A percentile compares a stretch with the other conserved stretches of the same genome.
These are phyloP conservation scores for Buxus sempervirens DNA, from an alignment of 164 flowering plant genomes.

Conservation along the genomic window DNA sequence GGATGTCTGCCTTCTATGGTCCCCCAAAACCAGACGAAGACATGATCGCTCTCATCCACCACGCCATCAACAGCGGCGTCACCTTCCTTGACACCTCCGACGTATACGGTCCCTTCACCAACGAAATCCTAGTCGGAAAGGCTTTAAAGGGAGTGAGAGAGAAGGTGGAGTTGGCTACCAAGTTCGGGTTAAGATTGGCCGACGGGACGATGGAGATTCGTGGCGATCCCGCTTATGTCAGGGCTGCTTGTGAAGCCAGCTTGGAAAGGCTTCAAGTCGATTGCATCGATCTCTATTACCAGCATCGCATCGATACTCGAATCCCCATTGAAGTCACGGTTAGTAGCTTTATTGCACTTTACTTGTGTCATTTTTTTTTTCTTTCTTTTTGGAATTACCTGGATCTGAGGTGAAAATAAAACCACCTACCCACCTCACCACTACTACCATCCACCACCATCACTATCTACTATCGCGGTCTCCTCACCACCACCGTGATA, in stretches of 20 bases:
- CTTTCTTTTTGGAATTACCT: too few species aligned
- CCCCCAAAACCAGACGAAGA: constrained; percentile 30
- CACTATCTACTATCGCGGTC: too few species aligned
- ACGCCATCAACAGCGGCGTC: constrained; percentile 27
- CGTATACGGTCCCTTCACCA: constrained; percentile 34
- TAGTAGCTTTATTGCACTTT: not conserved
- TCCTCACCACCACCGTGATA: too few species aligned
- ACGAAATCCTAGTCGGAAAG: constrained; percentile 33
- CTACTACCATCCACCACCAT: too few species aligned
- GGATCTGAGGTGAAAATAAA: too few species aligned
- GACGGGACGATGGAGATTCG: constrained; percentile 1
- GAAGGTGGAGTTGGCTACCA: constrained; percentile 22
- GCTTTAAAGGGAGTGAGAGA: constrained; percentile 23
- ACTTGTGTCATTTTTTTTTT: too few species aligned
- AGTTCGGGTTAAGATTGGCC: constrained; percentile 12
- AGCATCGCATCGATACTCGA: constrained; percentile 22
- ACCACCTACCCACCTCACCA: too few species aligned
- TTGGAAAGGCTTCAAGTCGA: constrained; percentile 31
- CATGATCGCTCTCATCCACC: too few species aligned
- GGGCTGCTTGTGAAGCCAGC: constrained; percentile 30
- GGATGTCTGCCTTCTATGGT: constrained; percentile 31
- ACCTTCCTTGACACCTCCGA: constrained; percentile 46
- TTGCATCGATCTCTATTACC: constrained; percentile 33
- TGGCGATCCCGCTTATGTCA: constrained; percentile 6
- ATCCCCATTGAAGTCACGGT: constrained; percentile 35